Evolutionary conservation across 257 asterid species (phyloP).

Genomic region (Lantana camara): DNA sequence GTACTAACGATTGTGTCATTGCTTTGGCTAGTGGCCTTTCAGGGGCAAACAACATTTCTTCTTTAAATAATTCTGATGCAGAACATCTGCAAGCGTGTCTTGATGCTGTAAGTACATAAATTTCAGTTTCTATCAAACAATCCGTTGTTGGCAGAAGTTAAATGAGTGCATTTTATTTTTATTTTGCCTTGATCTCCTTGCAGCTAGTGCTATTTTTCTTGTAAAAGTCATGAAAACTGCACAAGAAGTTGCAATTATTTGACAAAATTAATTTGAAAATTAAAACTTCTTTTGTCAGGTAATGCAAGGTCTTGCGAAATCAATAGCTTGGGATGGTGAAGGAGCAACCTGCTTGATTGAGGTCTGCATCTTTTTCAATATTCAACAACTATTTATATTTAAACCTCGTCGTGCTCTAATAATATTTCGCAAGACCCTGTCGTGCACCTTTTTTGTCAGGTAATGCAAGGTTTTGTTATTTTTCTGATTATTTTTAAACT

Average conservation of each 20-base stretch:
- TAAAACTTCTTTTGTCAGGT: constrained; percentile 50
- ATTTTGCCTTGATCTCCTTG: too few species aligned
- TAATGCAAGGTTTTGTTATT: too few species aligned
- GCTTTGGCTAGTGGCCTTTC: constrained; percentile 99
- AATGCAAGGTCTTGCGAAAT: constrained; percentile 98
- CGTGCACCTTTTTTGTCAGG: too few species aligned
- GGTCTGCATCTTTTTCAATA: constrained; percentile 49
- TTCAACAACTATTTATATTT: background rate
- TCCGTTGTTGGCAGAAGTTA: background rate
- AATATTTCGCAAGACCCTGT: background rate
- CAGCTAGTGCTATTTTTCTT: constrained; percentile 16
- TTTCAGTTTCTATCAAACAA: constrained; percentile 12
- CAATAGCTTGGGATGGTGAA: constrained; percentile 99
- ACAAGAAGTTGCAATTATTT: background rate
- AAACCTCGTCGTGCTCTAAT: background rate
- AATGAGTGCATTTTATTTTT: too few species aligned
- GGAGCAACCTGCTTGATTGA: constrained; percentile 99
- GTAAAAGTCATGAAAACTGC: constrained; percentile 11
- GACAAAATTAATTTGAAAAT: constrained; percentile 4
- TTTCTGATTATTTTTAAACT: too few species aligned
- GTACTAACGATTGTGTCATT: constrained; percentile 95
- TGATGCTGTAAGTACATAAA: constrained; percentile 70
- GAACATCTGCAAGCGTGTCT: constrained; percentile 86
- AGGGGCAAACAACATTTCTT: constrained; percentile 72
- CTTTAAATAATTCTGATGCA: constrained; percentile 67